Base-by-base conservation (phyloP, 2,329 filamentous ascomycete genomes). In the Fusarium redolens region DNA sequence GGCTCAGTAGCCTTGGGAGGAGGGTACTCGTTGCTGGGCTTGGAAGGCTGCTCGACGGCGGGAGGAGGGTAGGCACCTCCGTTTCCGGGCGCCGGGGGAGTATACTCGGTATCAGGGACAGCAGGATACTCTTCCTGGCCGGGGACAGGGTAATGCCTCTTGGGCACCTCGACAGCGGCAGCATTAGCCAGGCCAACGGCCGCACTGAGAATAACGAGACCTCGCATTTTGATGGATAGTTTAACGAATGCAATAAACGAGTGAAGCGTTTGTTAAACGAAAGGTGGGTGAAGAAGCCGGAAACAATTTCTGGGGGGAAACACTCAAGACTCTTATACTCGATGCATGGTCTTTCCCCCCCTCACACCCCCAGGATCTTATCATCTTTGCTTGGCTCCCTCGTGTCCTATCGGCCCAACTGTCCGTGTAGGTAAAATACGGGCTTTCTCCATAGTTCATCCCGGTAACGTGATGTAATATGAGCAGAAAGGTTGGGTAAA, bases 151-250 rank as follows among this genome's bases (percentile, higher is more conserved):
- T 67, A 71, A 30, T 71, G 33, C 45, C 54, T 59, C 64, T 68
- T 70, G 38, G 56, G 65, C 37, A 68, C 20, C 22, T 74, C 52
- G 51, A 73, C 68, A 50, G 54, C 71, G 43, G 71, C 71, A 38
- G 72, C 72, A 25, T 74, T 74, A 31, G 72, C 68, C 28, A 74
- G 35, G 72, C 71, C 58, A n/a, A 74, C 55, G 35, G 71, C 72
- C n/a, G 72, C 72, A 61, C 72, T 51, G 55, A 74, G 20, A 43
- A 74, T 55, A 30, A 74, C 68, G 33, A 74, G 60, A 45, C 72
- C 71, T 51, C 68, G 64, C 72, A 74, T 74, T 3, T 41, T 73
- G 37, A 47, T 9, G 8, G 60, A 25, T 25, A 38, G 59, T 57
- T 61, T 48, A 71, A 52, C 64, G 67, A 66, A 45, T 69, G 60